phyloP scores from a whole-genome alignment of 2,329 filamentous ascomycete genomes.

The Pseudopyrenochaeta lycopersici region DNA sequence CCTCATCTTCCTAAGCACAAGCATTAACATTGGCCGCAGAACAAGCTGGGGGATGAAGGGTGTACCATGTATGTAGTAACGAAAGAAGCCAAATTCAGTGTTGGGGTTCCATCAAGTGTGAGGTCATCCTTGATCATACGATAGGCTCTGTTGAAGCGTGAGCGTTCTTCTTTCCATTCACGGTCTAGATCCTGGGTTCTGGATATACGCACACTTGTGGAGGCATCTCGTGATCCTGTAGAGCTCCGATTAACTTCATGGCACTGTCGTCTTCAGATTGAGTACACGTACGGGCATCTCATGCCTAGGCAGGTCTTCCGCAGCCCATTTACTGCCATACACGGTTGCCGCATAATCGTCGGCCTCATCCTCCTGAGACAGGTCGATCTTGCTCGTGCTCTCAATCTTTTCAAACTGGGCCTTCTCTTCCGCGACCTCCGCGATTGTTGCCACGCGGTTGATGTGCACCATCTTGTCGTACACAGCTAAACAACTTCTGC shows the following conservation, averaged over 20 bases:
- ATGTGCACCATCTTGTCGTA: constrained; percentile 59
- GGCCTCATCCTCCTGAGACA: constrained; percentile 44
- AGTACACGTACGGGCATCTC: constrained; percentile 78
- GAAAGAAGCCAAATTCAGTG: constrained; percentile 81
- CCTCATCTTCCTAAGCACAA: constrained; percentile 79
- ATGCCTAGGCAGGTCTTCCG: constrained; percentile 78
- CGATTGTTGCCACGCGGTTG: constrained; percentile 53
- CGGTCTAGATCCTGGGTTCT: not conserved
- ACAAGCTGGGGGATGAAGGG: constrained; percentile 48
- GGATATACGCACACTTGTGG: constrained; percentile 67
- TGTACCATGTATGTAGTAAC: constrained; percentile 93
- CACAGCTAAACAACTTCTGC: constrained; percentile 3
- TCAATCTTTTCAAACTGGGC: constrained; percentile 27
- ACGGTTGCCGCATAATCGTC: constrained; percentile 77
- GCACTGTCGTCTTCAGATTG: not conserved
- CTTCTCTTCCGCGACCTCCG: constrained; percentile 46
- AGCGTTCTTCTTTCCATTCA: not conserved
- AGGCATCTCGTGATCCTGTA: constrained; percentile 74
- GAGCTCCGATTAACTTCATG: constrained; percentile 3
- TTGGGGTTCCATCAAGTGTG: constrained; percentile 77
- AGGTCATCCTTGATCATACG: constrained; percentile 92
- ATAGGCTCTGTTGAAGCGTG: constrained; percentile 70
- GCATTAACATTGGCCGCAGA: constrained; percentile 9
- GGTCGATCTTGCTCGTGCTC: constrained; percentile 25
- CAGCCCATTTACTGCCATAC: constrained; percentile 87